Evolutionary conservation across 2,329 filamentous ascomycete genomes (phyloP).

Genomic region (Hymenoscyphus infarciens): DNA sequence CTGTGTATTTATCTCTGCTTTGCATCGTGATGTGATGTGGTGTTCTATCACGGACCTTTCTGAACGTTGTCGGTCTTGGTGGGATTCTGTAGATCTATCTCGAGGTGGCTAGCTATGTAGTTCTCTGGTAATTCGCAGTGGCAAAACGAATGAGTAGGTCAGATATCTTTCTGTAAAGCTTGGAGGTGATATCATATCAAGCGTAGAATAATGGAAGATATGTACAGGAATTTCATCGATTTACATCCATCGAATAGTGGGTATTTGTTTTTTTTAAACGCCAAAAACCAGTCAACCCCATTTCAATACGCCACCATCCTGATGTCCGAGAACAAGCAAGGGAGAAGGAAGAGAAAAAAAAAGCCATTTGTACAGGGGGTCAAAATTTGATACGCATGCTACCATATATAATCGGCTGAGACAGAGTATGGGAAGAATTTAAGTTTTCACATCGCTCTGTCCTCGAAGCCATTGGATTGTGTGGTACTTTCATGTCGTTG

Average conservation of each 20-base stretch:
- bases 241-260: background rate
- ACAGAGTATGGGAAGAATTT: background rate
- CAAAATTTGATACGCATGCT: background rate
- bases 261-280: background rate
- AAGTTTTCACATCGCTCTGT: background rate
- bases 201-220: background rate
- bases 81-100: too few relatives aligned
- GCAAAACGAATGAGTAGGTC: too few relatives aligned
- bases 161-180: background rate
- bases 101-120: too few relatives aligned
- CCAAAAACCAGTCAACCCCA: background rate
- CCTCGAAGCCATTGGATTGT: background rate
- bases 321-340: background rate
- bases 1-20: too few relatives aligned
- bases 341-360: background rate
- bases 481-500: background rate
- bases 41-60: too few relatives aligned
- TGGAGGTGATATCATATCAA: background rate
- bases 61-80: too few relatives aligned
- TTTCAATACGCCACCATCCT: background rate
- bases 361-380: background rate
- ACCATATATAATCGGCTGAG: background rate
- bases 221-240: background rate
- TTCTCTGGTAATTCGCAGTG: too few relatives aligned
- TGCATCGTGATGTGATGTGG: too few relatives aligned